Conservation (phyloP, 2,329 filamentous ascomycete genomes). For the Monosporascus sp. region DNA sequence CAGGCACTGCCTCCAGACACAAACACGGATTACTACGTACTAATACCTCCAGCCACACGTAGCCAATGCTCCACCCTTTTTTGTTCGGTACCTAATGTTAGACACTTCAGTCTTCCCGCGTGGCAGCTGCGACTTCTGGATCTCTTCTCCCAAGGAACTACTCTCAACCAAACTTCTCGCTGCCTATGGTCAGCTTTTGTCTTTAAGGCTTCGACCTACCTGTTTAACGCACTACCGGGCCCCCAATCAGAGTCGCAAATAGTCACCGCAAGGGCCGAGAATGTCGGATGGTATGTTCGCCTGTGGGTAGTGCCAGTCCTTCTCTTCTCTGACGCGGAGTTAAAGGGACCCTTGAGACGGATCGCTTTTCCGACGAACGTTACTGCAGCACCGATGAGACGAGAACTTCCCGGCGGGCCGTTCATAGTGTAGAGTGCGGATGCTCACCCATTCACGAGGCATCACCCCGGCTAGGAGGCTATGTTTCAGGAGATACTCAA, state of each 20-base stretch:
- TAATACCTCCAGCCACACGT: too few relatives aligned
- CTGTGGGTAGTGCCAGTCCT: background rate
- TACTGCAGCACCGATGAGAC: background rate
- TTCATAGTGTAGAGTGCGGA: background rate
- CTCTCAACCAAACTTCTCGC: too few relatives aligned
- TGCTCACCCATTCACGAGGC: background rate
- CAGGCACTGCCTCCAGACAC: too few relatives aligned
- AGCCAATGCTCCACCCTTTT: too few relatives aligned
- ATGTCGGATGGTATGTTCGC: constrained; percentile 17
- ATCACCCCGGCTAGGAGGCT: background rate
- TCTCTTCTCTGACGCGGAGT: constrained; percentile 2
- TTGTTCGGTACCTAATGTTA: too few relatives aligned
- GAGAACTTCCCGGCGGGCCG: background rate
- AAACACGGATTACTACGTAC: too few relatives aligned
- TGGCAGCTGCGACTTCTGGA: too few relatives aligned
- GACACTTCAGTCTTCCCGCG: too few relatives aligned
- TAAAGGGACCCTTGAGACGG: background rate
- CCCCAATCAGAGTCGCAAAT: background rate
- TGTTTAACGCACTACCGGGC: background rate
- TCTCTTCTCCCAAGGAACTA: too few relatives aligned
- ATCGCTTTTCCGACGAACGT: background rate
- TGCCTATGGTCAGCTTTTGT: too few relatives aligned
- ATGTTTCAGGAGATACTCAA: background rate
- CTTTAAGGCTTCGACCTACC: too few relatives aligned
- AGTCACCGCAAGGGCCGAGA: constrained; percentile 8